Evolutionary conservation across 768 basidiomycete species (phyloP).

Genomic region (Phanerochaete carnosa): DNA sequence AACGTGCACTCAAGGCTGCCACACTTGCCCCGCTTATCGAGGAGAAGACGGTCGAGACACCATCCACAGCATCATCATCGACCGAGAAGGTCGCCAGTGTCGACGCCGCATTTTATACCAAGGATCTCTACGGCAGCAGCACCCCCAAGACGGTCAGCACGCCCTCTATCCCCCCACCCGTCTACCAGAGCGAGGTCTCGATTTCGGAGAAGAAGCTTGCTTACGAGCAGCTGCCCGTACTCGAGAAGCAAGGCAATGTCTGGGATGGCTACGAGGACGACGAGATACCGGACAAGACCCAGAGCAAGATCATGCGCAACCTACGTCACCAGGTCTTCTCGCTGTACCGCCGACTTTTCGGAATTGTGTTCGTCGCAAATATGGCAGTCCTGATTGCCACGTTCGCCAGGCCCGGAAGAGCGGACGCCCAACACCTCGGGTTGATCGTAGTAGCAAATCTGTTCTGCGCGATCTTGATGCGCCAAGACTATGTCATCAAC

Average conservation of each 20-base stretch:
- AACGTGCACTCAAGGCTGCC: conserved; percentile 39
- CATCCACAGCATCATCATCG: not conserved
- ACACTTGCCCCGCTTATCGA: conserved; percentile 4
- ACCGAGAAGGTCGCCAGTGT: conserved; percentile 19
- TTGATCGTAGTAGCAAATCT: conserved; percentile 42
- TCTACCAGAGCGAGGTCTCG: conserved; percentile 22
- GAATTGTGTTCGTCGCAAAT: conserved; percentile 49
- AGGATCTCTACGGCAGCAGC: conserved; percentile 19
- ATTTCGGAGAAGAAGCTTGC: conserved; percentile 29
- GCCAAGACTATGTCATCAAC: conserved; percentile 56
- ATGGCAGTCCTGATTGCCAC: conserved; percentile 43
- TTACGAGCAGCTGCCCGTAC: conserved; percentile 19
- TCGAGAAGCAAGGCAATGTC: conserved; percentile 47
- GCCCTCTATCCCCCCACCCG: conserved; percentile 24
- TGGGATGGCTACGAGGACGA: conserved; percentile 51
- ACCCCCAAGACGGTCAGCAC: conserved; percentile 17
- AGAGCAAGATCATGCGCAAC: conserved; percentile 47
- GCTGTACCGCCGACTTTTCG: conserved; percentile 54
- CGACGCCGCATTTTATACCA: conserved; percentile 15
- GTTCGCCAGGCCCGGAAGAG: conserved; percentile 16
- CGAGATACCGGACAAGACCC: conserved; percentile 45
- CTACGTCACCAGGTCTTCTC: conserved; percentile 53
- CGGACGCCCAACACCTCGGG: conserved; percentile 30
- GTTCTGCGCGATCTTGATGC: conserved; percentile 40
- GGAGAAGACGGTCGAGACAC: not conserved